A percentile compares a stretch with the other conserved stretches of the same genome.
Evolutionary conservation across 208 protist species (phyloP).

Genomic region (Phytomonas sp.): DNA sequence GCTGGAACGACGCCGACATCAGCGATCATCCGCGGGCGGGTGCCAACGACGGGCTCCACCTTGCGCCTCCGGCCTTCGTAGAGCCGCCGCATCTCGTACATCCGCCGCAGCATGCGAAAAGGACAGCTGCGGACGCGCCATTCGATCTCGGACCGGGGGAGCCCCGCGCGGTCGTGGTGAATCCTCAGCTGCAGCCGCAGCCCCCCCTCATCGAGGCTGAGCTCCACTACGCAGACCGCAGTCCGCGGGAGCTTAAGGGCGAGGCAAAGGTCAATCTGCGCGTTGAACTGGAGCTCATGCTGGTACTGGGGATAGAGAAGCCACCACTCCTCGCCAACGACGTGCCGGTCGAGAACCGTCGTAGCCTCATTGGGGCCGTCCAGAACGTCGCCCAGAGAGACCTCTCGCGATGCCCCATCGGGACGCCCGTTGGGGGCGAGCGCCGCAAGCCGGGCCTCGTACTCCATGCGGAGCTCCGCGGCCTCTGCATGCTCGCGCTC

Average conservation of each 20-base stretch:
- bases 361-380: constrained; percentile 20
- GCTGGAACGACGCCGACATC: not conserved
- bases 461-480: constrained; percentile 43
- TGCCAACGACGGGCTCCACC: constrained; percentile 14
- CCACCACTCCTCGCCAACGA: constrained; percentile 68
- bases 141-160: constrained; percentile 47
- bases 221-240: constrained; percentile 43
- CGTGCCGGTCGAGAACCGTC: constrained; percentile 61
- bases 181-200: no score
- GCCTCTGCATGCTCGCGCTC: constrained; percentile 52
- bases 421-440: no score
- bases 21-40: not conserved
- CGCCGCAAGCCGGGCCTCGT: constrained; percentile 30
- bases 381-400: not conserved
- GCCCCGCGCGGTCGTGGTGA: constrained; percentile 31
- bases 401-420: constrained; percentile 6
- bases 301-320: constrained; percentile 53
- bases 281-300: constrained; percentile 57
- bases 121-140: constrained; percentile 59
- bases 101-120: constrained; percentile 63
- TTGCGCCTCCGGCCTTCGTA: constrained; percentile 26
- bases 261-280: constrained; percentile 70
- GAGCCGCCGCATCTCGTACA: constrained; percentile 64
- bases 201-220: constrained; percentile 61
- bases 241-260: constrained; percentile 60